Base-by-base conservation (phyloP, 169 alveolate species). In the Plasmodium gonderi region DNA sequence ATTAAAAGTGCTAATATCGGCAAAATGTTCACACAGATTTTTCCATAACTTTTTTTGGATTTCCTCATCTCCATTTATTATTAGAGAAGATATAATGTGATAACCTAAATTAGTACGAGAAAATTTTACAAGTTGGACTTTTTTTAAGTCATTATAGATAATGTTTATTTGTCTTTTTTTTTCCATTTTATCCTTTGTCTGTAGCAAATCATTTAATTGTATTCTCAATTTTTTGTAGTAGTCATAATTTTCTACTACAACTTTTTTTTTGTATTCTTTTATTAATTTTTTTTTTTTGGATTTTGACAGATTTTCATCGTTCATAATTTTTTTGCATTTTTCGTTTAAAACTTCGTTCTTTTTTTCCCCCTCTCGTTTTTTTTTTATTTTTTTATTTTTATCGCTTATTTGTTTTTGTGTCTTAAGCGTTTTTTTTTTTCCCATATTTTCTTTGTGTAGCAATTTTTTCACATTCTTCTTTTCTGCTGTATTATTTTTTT, bases 251-350 rank as follows among this genome's bases (percentile, higher is more conserved):
- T 87, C 89, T 75, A 40, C 68, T 31, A 87, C 17, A 33, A 12
- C 40, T 51, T 77, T 87, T 87, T 76, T 87, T 87, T 77, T 75
- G 17, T 23, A n/a, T 87, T 87, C 93, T 20, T 87, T 87, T 76
- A 87, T 76, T 38, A 87, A 38, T 33, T 87, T 87, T 76, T 65
- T 87, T 42, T 76, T 87, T 87, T 87, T 87, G 3, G 93, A 87
- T 47, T 87, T 74, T 20, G 93, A 87, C 65, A 87, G 68, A 76
- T 87, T 87, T 20, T 87, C 93, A 79, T 87, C 80, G 45, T 87
- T 74, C 69, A 87, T 51, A 87, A 87, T 87, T 38, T 87, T 44
- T 38, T 76, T 77, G 45, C 79, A 87, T 67, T 87, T 77, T 75
- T 75, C 80, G 26, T 29, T 72, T 68, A 74, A 72, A 78, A 23